A percentile compares a stretch with the other conserved stretches of the same genome.
Conservation (phyloP, 1,139 yeast species). For the Hyphopichia burtonii region DNA sequence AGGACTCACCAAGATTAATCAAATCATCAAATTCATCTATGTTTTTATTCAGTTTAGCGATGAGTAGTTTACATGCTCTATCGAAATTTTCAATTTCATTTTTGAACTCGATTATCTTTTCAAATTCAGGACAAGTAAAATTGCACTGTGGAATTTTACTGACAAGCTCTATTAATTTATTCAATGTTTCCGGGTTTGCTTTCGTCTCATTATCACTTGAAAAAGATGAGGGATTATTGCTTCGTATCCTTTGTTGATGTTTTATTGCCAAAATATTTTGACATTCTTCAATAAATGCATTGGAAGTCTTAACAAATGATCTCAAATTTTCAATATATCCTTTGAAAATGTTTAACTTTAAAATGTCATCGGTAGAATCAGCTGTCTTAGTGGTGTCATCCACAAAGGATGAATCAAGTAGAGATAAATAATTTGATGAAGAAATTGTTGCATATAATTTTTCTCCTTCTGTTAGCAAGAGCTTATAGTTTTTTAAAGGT, state of each 20-base stretch:
- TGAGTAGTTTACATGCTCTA: slow-evolving; percentile 41
- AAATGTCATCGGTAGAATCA: slow-evolving; percentile 12
- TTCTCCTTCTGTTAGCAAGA: slow-evolving; percentile 56
- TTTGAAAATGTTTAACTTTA: slow-evolving; percentile 18
- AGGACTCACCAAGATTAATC: slow-evolving; percentile 54
- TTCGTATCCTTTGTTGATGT: slow-evolving; percentile 51
- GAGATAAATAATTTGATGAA: slow-evolving; percentile 14
- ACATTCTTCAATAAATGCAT: slow-evolving; percentile 56
- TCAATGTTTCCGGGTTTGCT: slow-evolving; percentile 15
- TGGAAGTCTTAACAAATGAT: slow-evolving; percentile 44
- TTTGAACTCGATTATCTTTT: slow-evolving; percentile 55
- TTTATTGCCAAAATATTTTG: slow-evolving; percentile 49
- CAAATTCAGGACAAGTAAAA: slow-evolving; percentile 58
- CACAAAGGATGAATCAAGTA: neutral
- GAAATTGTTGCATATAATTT: slow-evolving; percentile 39
- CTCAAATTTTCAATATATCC: slow-evolving; percentile 35
- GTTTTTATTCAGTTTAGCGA: slow-evolving; percentile 22
- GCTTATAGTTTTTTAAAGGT: slow-evolving; percentile 43
- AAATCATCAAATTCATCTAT: slow-evolving; percentile 45
- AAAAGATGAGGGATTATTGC: slow-evolving; percentile 12
- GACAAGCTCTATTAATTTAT: slow-evolving; percentile 33
- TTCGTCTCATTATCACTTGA: neutral
- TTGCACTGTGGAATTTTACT: slow-evolving; percentile 49
- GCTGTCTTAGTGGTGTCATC: slow-evolving; percentile 3
- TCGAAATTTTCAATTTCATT: slow-evolving; percentile 56